Conservation (phyloP, 2,329 filamentous ascomycete species). For the Claviceps fusiformis region DNA sequence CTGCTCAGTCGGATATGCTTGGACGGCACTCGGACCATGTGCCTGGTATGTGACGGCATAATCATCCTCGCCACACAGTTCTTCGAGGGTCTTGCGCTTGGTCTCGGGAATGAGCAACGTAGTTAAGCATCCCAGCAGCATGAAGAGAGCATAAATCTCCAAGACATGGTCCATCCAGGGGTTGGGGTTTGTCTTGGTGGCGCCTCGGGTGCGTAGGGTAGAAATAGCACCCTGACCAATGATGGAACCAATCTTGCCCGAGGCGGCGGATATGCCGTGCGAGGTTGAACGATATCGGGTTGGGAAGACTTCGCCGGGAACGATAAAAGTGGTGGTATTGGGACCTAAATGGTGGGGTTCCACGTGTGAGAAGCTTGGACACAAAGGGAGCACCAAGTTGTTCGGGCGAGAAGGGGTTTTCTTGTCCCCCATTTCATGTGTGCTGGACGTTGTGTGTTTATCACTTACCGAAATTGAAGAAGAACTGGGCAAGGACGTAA, state of each 20-base stretch:
- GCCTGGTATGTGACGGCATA: slow-evolving; percentile 10
- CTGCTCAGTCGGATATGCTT: slow-evolving; percentile 1
- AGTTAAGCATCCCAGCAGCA: slow-evolving; percentile 57
- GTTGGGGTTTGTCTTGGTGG: slow-evolving; percentile 20
- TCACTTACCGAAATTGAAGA: slow-evolving; percentile 39
- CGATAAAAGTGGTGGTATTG: slow-evolving; percentile 44
- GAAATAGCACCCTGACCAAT: slow-evolving; percentile 45
- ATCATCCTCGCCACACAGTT: slow-evolving; percentile 31
- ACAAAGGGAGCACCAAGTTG: neutral
- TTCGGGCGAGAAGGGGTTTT: neutral
- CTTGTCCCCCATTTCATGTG: neutral
- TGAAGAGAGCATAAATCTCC: slow-evolving; percentile 63
- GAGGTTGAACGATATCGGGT: slow-evolving; percentile 43
- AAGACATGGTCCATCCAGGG: slow-evolving; percentile 71
- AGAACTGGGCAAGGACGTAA: slow-evolving; percentile 43
- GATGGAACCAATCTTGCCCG: slow-evolving; percentile 42
- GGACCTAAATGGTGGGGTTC: slow-evolving; percentile 20
- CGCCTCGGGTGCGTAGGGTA: slow-evolving; percentile 34
- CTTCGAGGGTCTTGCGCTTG: slow-evolving; percentile 59
- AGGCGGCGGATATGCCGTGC: slow-evolving; percentile 42
- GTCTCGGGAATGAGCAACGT: slow-evolving; percentile 61
- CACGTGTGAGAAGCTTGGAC: neutral
- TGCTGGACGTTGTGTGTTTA: neutral
- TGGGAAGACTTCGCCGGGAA: slow-evolving; percentile 43
- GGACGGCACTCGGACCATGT: neutral